Evolutionary conservation across 345 rosid genomes (phyloP).

Genomic region (Psidium friedrichsthalianum): DNA sequence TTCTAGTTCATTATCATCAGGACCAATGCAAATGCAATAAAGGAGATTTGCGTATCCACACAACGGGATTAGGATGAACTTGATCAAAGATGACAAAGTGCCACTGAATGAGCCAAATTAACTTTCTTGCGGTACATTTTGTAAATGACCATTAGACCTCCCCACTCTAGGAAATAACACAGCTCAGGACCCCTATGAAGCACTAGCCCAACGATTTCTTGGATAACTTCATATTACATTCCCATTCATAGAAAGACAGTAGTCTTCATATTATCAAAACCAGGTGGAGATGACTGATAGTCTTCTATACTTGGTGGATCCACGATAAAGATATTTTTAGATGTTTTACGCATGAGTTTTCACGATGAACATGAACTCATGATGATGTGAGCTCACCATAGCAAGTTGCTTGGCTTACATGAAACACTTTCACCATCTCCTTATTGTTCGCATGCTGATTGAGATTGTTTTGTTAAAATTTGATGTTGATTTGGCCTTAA

Average conservation of each 20-base stretch:
- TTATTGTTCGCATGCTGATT: no score
- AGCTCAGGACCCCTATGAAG: constrained; percentile 74
- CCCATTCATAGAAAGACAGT: not conserved
- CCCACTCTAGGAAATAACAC: constrained; percentile 86
- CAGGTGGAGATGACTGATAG: no score
- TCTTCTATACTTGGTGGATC: no score
- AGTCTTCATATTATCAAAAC: no score
- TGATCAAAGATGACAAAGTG: not conserved
- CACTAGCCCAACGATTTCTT: constrained; percentile 76
- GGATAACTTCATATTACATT: constrained; percentile 35
- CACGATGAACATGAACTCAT: no score
- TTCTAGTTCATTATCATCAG: constrained; percentile 84
- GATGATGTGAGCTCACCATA: no score
- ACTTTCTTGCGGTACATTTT: constrained; percentile 28
- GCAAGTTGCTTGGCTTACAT: no score
- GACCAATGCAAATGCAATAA: constrained; percentile 90
- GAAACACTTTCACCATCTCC: no score
- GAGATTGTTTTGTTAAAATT: no score
- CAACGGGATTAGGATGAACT: not conserved
- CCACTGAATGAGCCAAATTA: not conserved
- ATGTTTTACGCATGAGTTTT: no score
- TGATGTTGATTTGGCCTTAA: no score
- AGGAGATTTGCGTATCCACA: constrained; percentile 80
- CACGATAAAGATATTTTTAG: no score
- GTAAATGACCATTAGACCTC: constrained; percentile 87